Evolutionary conservation across 768 basidiomycete genomes (phyloP).

Genomic region (Termitomyces sp.): DNA sequence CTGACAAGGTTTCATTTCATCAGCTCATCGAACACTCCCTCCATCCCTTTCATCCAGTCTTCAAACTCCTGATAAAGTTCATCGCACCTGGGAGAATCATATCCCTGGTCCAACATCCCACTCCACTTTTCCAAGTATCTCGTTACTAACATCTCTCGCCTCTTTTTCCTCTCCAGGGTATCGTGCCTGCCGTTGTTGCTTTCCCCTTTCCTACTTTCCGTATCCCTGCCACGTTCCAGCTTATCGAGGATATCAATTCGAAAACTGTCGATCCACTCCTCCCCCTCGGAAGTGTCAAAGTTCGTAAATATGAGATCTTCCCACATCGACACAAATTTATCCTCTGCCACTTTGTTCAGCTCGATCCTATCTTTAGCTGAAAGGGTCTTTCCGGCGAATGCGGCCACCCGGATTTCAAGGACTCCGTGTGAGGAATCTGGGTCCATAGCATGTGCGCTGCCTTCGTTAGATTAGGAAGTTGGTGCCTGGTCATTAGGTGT

Average conservation of each 20-base stretch:
- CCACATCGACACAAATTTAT: not conserved
- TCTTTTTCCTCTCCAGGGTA: not conserved
- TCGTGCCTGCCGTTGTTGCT: not conserved
- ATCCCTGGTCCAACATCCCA: not conserved
- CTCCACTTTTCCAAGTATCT: constrained; percentile 19
- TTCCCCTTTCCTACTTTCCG: not conserved
- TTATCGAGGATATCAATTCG: not conserved
- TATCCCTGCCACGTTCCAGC: not conserved
- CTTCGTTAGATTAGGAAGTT: not conserved
- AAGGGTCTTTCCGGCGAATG: not conserved
- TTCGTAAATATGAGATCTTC: not conserved
- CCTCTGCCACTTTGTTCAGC: not conserved
- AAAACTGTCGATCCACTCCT: not conserved
- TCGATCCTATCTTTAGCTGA: not conserved
- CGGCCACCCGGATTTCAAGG: not conserved
- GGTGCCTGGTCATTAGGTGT: too few species aligned
- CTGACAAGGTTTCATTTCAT: not conserved
- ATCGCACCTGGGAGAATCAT: not conserved
- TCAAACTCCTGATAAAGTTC: not conserved
- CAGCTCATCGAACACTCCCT: not conserved
- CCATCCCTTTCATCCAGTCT: not conserved
- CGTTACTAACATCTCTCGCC: constrained; percentile 8
- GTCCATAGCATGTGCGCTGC: not conserved
- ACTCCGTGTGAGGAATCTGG: too few species aligned
- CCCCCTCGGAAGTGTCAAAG: not conserved